Evolutionary conservation across 768 basidiomycete species (phyloP).

Genomic region (Lactarius pseudohatsudake): DNA sequence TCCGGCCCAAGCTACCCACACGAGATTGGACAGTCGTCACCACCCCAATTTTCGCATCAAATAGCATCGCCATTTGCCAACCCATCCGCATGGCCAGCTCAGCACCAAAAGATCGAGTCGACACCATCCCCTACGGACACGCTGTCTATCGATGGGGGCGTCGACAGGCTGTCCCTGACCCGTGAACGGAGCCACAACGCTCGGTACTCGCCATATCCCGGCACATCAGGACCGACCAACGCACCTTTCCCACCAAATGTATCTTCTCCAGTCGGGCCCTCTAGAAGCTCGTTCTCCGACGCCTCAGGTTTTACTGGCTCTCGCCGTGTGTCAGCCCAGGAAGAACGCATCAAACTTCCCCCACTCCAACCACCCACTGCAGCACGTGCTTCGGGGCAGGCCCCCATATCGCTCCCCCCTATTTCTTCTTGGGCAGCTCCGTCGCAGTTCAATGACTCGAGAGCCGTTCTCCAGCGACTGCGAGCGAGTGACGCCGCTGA

Average conservation of each 20-base stretch:
- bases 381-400: slow-evolving; percentile 34
- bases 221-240: slow-evolving; percentile 33
- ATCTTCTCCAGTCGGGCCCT: slow-evolving; percentile 38
- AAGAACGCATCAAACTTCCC: slow-evolving; percentile 43
- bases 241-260: slow-evolving; percentile 31
- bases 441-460: slow-evolving; percentile 23
- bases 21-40: slow-evolving; percentile 15
- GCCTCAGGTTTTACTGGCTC: slow-evolving; percentile 23
- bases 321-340: slow-evolving; percentile 27
- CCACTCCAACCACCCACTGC: slow-evolving; percentile 42
- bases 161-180: slow-evolving; percentile 36
- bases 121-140: slow-evolving; percentile 25
- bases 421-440: slow-evolving; percentile 44
- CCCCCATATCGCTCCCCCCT: slow-evolving; percentile 60
- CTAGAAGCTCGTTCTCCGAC: slow-evolving; percentile 37
- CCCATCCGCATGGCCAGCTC: slow-evolving; percentile 15
- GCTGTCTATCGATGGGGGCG: slow-evolving; percentile 30
- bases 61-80: slow-evolving; percentile 10
- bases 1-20: slow-evolving; percentile 26
- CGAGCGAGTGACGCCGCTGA: slow-evolving; percentile 19
- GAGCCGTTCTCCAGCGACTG: slow-evolving; percentile 26
- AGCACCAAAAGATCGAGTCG: slow-evolving; percentile 13
- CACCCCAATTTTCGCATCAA: slow-evolving; percentile 14
- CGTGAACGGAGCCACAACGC: slow-evolving; percentile 33
- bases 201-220: slow-evolving; percentile 51